These are phyloP conservation scores for Phytopythium mirpurense DNA, from an alignment of 352 stramenopile genomes.

Conservation along the genomic window DNA sequence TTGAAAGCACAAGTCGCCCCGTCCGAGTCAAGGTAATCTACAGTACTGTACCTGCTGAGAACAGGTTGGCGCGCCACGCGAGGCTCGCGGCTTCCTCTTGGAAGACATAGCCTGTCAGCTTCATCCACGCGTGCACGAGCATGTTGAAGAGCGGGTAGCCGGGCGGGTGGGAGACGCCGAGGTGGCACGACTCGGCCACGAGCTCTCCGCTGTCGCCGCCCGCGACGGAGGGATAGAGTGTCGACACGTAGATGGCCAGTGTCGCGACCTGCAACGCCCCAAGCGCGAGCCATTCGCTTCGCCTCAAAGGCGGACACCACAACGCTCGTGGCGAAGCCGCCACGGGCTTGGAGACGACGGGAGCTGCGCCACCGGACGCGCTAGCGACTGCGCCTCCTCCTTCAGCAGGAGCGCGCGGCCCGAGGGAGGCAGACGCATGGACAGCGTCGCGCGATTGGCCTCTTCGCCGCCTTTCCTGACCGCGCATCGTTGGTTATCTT, in stretches of 20 bases:
- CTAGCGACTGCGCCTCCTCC: neutral
- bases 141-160: constrained; percentile 94
- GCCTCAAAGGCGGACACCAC: neutral
- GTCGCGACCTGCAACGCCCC: constrained; percentile 10
- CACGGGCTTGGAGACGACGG: neutral
- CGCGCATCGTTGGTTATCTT: neutral
- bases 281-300: constrained; percentile 3
- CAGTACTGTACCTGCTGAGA: constrained; percentile 76
- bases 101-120: neutral
- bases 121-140: constrained; percentile 68
- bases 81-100: constrained; percentile 10
- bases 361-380: neutral
- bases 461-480: neutral
- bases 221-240: constrained; percentile 80
- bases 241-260: constrained; percentile 70
- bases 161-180: constrained; percentile 92
- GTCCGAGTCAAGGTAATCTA: no score
- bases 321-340: neutral
- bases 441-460: neutral
- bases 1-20: no score
- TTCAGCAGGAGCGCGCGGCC: neutral
- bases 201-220: constrained; percentile 91
- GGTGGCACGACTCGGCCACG: constrained; percentile 90
- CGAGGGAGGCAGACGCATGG: neutral
- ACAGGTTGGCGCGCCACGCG: constrained; percentile 87